phyloP scores from a whole-genome alignment of 2,329 filamentous ascomycete species.

The Aspergillus cejpii region DNA sequence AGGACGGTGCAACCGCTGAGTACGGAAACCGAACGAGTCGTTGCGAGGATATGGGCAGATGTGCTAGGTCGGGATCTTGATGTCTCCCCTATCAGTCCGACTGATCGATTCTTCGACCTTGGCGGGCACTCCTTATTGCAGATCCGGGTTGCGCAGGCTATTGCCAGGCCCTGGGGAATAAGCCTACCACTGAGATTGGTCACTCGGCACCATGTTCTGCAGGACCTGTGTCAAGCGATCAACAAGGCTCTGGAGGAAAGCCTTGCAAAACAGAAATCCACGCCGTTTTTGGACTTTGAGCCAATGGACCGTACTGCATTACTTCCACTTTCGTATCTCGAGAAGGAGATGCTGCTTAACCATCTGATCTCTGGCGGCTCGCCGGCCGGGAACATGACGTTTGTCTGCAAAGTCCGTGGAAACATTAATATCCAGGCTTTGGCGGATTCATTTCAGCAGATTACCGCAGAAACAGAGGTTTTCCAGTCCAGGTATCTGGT shows the following conservation, averaged over 20 bases:
- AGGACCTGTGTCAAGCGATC: neutral
- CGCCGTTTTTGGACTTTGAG: neutral
- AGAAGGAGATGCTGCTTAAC: neutral
- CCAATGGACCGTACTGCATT: neutral
- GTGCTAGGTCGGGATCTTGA: constrained; percentile 1
- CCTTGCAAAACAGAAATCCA: no score
- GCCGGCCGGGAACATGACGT: neutral
- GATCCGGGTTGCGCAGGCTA: constrained; percentile 6
- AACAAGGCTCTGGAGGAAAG: neutral
- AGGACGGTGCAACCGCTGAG: neutral
- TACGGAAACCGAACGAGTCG: neutral
- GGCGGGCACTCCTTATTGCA: constrained; percentile 16
- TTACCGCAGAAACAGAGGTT: neutral
- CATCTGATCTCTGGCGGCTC: neutral
- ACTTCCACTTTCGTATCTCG: neutral
- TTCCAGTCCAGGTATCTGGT: neutral
- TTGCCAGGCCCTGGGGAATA: neutral
- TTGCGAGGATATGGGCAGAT: constrained; percentile 4
- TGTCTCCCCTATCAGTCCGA: constrained; percentile 1
- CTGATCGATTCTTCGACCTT: constrained; percentile 10
- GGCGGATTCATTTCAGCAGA: neutral
- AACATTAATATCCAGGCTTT: neutral
- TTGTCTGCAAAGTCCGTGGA: neutral
- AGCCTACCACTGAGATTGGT: neutral
- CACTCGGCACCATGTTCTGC: constrained; percentile 1